Base-by-base conservation (phyloP, 2,329 filamentous ascomycete species). In the Pseudogymnoascus sp. region DNA sequence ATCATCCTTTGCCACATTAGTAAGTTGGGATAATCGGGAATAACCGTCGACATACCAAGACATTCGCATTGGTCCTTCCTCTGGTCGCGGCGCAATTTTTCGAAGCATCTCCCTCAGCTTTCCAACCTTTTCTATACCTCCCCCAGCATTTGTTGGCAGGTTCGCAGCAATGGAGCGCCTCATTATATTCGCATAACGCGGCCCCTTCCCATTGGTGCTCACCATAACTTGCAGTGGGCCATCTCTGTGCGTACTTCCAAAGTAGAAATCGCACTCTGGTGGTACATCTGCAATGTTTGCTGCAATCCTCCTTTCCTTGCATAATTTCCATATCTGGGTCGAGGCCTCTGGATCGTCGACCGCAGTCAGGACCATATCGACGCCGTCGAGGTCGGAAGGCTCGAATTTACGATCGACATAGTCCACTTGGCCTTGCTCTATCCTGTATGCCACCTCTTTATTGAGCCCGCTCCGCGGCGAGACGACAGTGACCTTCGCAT, bases 151-250 rank as follows among this genome's bases (percentile, higher is more conserved):
- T 16, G 78, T 77, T 1, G 94, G 94, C 63, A 99, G 77, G 59
- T 80, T 81, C 19, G 79, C 81, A 16, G 91, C 92, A 67, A 99
- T 96, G 72, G 89, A 85, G 72, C 88, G 83, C 61, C 93, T 81
- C 60, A 99, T 89, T 58, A 92, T 87, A 68, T 91, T 93, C 8
- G 94, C 94, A 66, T 99, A 78, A 72, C 93, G 87, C 0, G 94
- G 94, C 0, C 94, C 94, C 73, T 96, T 97, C 61, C 94, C 94
- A 74, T 97, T 99, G 37, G 94, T 99, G 78, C 90, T 95, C 69
- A 99, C 93, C 94, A 99, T 99, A 71, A 99, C 88, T 78, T 99
- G 94, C 65, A 99, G 77, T 5, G 94, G 94, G 0, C 94, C 94
- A 74, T 99, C 94, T 60, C 94, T 88, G 76, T 99, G 91, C 39